A percentile compares a stretch with the other conserved stretches of the same genome.
These are phyloP conservation scores for Leucocoprinus sp. DNA, from an alignment of 768 basidiomycete species.

Conservation along the genomic window DNA sequence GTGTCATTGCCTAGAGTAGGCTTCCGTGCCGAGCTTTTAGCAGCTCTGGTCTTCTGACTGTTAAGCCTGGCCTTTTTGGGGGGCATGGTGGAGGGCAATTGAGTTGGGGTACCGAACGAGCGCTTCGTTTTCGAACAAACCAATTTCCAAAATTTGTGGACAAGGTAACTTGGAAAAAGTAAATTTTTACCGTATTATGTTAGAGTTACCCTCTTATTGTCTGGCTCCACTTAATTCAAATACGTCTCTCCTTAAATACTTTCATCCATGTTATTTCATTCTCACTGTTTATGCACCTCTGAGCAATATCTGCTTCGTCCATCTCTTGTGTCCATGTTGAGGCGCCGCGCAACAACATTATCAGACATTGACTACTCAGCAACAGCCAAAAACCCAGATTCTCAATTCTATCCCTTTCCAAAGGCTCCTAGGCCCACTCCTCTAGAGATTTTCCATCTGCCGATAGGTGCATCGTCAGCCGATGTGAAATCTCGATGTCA, in stretches of 20 bases:
- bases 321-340: neutral
- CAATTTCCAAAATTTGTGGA: no score
- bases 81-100: conserved; percentile 3
- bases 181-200: no score
- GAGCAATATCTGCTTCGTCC: no score
- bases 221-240: no score
- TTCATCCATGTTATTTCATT: no score
- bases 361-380: neutral
- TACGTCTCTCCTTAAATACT: no score
- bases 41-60: neutral
- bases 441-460: conserved; percentile 67
- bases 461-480: conserved; percentile 41
- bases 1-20: neutral
- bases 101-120: neutral
- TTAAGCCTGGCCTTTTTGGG: conserved; percentile 4
- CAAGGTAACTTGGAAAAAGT: no score
- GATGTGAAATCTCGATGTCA: conserved; percentile 65
- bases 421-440: conserved; percentile 46
- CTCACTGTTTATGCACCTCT: no score
- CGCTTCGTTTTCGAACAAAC: conserved; percentile 5
- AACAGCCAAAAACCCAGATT: conserved; percentile 5
- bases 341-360: neutral
- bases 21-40: neutral
- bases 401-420: conserved; percentile 39
- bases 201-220: no score